phyloP scores from a whole-genome alignment of 2,329 filamentous ascomycete genomes.

The Curvularia hawaiiensis region DNA sequence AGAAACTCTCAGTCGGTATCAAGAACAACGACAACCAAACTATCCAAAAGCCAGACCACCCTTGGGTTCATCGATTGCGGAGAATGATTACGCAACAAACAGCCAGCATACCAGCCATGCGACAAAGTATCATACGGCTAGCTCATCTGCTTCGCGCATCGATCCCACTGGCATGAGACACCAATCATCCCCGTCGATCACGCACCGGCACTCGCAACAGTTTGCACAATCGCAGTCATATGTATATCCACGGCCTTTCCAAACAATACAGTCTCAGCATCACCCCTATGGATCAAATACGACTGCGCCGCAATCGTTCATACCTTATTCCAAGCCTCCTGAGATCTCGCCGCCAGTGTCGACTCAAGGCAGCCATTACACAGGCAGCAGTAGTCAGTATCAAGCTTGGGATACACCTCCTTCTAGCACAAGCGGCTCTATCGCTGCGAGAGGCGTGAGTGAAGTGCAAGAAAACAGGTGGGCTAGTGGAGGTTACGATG shows the following conservation, averaged over 20 bases:
- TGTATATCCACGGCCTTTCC: neutral
- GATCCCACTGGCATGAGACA: neutral
- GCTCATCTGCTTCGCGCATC: neutral
- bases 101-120: neutral
- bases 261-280: neutral
- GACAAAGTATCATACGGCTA: neutral
- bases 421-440: neutral
- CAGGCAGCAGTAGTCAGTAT: constrained; percentile 4
- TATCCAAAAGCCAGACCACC: constrained; percentile 2
- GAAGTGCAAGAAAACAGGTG: neutral
- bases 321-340: neutral
- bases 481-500: neutral
- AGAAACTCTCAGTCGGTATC: constrained; percentile 14
- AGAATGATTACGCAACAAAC: constrained; percentile 10
- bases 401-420: constrained; percentile 12
- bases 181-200: neutral
- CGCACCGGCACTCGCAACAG: neutral
- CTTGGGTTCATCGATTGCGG: constrained; percentile 6
- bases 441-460: neutral
- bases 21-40: constrained; percentile 17
- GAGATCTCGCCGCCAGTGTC: constrained; percentile 4
- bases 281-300: neutral
- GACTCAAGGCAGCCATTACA: constrained; percentile 17
- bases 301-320: neutral
- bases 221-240: neutral